phyloP scores from a whole-genome alignment of 2,329 filamentous ascomycete species.

The Xylaria sp. region DNA sequence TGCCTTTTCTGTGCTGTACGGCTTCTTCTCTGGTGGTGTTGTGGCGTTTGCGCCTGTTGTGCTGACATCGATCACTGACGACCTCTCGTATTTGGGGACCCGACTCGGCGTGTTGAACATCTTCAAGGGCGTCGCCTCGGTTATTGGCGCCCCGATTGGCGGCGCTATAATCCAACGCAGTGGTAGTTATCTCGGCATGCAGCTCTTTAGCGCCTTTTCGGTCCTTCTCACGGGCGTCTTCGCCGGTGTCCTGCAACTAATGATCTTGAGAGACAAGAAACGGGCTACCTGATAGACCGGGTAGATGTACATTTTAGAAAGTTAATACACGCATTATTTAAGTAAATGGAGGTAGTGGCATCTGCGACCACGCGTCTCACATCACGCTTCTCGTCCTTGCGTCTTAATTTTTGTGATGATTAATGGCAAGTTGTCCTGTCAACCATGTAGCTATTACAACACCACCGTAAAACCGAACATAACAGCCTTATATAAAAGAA shows the following conservation, averaged over 20 bases:
- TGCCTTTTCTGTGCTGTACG: slow-evolving; percentile 57
- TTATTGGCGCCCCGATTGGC: slow-evolving; percentile 55
- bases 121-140: slow-evolving; percentile 51
- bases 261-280: slow-evolving; percentile 20
- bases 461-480: not conserved
- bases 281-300: slow-evolving; percentile 8
- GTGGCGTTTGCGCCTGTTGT: slow-evolving; percentile 57
- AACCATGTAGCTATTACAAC: not conserved
- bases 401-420: not conserved
- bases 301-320: slow-evolving; percentile 1
- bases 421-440: not conserved
- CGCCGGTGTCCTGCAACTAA: slow-evolving; percentile 31
- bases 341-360: not conserved
- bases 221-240: slow-evolving; percentile 42
- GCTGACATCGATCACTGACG: slow-evolving; percentile 55
- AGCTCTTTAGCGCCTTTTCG: slow-evolving; percentile 47
- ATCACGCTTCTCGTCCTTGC: not conserved
- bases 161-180: slow-evolving; percentile 51
- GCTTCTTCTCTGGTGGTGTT: slow-evolving; percentile 59
- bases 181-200: slow-evolving; percentile 46
- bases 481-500: not conserved
- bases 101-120: slow-evolving; percentile 57
- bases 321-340: not conserved
- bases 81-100: slow-evolving; percentile 55
- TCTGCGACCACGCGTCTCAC: not conserved